Evolutionary conservation across 352 stramenopile species (phyloP).

Genomic region (Globisporangium paddicum): DNA sequence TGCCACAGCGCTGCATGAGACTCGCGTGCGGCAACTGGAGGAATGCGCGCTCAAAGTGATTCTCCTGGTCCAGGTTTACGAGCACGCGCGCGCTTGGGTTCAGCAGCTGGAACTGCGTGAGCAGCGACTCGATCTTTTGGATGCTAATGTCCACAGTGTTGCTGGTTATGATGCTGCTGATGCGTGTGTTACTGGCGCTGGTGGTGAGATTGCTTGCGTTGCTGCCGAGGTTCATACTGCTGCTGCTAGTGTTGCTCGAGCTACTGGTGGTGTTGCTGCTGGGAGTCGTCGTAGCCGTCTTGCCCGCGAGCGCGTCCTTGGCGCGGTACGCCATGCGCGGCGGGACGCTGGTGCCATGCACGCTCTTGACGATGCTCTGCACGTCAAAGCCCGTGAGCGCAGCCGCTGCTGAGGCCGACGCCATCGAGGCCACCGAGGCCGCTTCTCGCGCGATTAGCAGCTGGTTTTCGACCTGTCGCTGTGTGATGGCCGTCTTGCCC

Average conservation of each 20-base stretch:
- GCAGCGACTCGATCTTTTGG: constrained; percentile 40
- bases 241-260: neutral
- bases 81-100: constrained; percentile 27
- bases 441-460: neutral
- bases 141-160: constrained; percentile 4
- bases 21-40: constrained; percentile 33
- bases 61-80: constrained; percentile 20
- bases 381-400: constrained; percentile 26
- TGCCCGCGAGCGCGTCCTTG: constrained; percentile 24
- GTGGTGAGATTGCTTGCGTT: too few species aligned
- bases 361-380: constrained; percentile 27
- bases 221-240: too few species aligned
- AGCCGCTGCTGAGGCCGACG: neutral
- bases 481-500: constrained; percentile 28
- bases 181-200: neutral
- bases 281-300: neutral
- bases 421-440: neutral
- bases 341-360: constrained; percentile 32
- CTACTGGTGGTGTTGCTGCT: neutral
- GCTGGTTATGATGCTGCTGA: neutral
- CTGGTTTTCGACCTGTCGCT: constrained; percentile 23
- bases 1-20: constrained; percentile 20
- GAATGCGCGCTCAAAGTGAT: constrained; percentile 36
- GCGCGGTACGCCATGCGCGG: constrained; percentile 24
- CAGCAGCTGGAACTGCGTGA: constrained; percentile 35